A percentile compares a stretch with the other conserved stretches of the same genome.
phyloP scores from a whole-genome alignment of 495 filamentous ascomycete genomes.

The Neurospora sublineolata region DNA sequence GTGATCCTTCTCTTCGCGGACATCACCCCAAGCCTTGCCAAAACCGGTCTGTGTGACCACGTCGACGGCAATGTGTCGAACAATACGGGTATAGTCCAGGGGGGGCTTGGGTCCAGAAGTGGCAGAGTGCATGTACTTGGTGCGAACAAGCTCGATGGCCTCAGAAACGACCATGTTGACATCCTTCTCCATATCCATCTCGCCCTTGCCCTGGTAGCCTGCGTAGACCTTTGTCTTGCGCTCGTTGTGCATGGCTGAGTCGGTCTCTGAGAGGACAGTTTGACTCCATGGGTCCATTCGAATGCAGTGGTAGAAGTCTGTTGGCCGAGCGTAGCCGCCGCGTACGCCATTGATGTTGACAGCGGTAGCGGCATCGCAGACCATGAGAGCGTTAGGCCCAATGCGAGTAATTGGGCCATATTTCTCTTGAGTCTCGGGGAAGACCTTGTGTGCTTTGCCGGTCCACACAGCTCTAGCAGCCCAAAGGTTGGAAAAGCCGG shows the following conservation, averaged over 20 bases:
- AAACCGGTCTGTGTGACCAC: slow-evolving; percentile 34
- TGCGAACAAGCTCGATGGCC: not conserved
- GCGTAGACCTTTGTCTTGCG: slow-evolving; percentile 19
- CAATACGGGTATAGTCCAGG: not conserved
- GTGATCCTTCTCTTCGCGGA: not conserved
- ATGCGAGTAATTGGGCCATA: slow-evolving; percentile 35
- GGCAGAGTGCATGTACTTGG: slow-evolving; percentile 17
- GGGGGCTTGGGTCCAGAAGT: slow-evolving; percentile 19
- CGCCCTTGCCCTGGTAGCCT: slow-evolving; percentile 37
- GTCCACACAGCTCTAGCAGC: not conserved
- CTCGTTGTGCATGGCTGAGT: slow-evolving; percentile 23
- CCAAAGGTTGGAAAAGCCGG: slow-evolving; percentile 13
- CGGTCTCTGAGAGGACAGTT: slow-evolving; percentile 20
- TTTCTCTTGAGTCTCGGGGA: slow-evolving; percentile 15
- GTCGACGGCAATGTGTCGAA: slow-evolving; percentile 22
- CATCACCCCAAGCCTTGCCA: slow-evolving; percentile 14
- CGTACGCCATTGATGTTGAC: slow-evolving; percentile 17
- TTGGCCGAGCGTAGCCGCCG: slow-evolving; percentile 1
- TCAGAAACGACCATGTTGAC: slow-evolving; percentile 17
- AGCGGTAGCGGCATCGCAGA: slow-evolving; percentile 19
- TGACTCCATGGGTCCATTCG: slow-evolving; percentile 2
- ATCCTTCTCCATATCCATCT: slow-evolving; percentile 25
- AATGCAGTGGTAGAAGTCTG: not conserved
- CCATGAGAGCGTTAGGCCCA: slow-evolving; percentile 22
- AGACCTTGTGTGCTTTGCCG: not conserved